These are phyloP conservation scores for Vinca minor DNA, from an alignment of 257 asterid species.

Conservation along the genomic window DNA sequence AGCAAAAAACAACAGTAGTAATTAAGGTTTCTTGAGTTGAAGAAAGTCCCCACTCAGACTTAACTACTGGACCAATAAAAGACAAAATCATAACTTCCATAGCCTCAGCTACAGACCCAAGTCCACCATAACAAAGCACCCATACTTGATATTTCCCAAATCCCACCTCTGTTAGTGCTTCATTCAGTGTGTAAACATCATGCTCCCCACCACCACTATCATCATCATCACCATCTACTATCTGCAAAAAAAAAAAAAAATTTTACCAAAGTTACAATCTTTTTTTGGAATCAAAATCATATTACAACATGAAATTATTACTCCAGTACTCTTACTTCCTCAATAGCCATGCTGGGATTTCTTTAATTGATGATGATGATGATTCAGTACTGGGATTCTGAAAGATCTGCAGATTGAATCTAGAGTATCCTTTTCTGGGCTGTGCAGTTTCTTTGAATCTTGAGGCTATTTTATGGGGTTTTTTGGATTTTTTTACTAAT, in stretches of 20 bases:
- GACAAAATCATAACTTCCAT: slow-evolving; percentile 79
- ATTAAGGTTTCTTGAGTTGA: slow-evolving; percentile 52
- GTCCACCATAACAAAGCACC: slow-evolving; percentile 64
- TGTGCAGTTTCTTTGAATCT: too few species aligned
- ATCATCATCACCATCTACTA: slow-evolving; percentile 12
- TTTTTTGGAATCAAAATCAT: not conserved
- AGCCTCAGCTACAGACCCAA: slow-evolving; percentile 65
- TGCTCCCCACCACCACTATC: slow-evolving; percentile 17
- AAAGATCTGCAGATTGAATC: not conserved
- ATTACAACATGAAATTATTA: not conserved
- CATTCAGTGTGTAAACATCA: slow-evolving; percentile 49
- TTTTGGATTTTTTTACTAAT: too few species aligned
- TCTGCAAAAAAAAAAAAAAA: too few species aligned
- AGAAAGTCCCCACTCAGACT: slow-evolving; percentile 60
- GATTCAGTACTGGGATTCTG: not conserved
- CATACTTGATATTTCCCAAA: slow-evolving; percentile 61
- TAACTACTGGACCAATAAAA: slow-evolving; percentile 65
- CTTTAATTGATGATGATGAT: not conserved
- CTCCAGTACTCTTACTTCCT: not conserved
- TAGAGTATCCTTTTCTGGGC: not conserved
- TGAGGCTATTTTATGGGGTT: too few species aligned
- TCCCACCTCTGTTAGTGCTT: slow-evolving; percentile 60
- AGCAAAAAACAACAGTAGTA: slow-evolving; percentile 61
- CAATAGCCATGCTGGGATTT: not conserved
- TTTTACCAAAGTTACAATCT: too few species aligned